Conservation (phyloP, 1,139 yeast species). For the Geotrichum fermentans region DNA sequence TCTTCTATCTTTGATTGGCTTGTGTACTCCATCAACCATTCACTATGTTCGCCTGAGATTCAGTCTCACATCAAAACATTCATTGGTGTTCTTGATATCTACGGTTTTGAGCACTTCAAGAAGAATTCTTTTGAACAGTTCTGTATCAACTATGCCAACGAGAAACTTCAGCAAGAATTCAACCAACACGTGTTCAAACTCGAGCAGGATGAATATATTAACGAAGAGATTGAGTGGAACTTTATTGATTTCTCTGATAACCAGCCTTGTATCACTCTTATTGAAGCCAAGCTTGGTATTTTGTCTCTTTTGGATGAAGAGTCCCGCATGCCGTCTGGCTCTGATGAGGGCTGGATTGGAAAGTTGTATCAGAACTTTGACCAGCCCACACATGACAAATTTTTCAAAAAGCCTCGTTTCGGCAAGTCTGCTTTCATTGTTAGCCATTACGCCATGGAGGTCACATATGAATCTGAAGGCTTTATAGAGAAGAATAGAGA, state of each 20-base stretch:
- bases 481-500: conserved; percentile 96
- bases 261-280: conserved; percentile 92
- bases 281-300: conserved; percentile 86
- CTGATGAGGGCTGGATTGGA: conserved; percentile 87
- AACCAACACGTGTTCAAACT: conserved; percentile 95
- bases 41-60: conserved; percentile 66
- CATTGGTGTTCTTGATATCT: conserved; percentile 95
- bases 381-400: conserved; percentile 70
- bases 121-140: conserved; percentile 94
- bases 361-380: conserved; percentile 84
- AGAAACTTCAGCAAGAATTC: conserved; percentile 94
- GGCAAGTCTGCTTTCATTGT: conserved; percentile 90
- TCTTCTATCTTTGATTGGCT: conserved; percentile 94
- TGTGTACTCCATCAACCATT: conserved; percentile 74
- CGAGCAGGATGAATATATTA: conserved; percentile 91
- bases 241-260: conserved; percentile 95
- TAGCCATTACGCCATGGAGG: conserved; percentile 92
- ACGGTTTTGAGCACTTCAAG: conserved; percentile 95
- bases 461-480: conserved; percentile 86
- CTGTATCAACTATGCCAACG: conserved; percentile 96
- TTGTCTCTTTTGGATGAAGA: conserved; percentile 90
- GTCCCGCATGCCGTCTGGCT: conserved; percentile 89
- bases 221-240: conserved; percentile 94
- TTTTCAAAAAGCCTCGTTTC: conserved; percentile 89
- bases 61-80: conserved; percentile 58